phyloP scores from a whole-genome alignment of 2,329 filamentous ascomycete species.

The Botrytis squamosa region DNA sequence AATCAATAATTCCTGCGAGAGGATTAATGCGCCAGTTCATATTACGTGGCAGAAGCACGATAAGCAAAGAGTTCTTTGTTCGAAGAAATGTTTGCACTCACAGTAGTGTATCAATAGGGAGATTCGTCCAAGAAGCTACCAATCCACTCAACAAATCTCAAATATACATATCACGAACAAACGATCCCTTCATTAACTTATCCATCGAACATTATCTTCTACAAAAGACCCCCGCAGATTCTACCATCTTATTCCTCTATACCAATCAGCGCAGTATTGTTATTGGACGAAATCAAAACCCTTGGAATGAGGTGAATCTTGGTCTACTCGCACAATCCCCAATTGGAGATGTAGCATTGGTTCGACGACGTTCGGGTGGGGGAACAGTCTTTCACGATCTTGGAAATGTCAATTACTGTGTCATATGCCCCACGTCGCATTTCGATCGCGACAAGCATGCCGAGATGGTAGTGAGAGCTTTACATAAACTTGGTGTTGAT shows the following conservation, averaged over 20 bases:
- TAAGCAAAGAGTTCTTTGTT: conserved; percentile 5
- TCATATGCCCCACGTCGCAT: conserved; percentile 72
- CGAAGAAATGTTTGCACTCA: neutral
- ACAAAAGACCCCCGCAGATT: conserved; percentile 67
- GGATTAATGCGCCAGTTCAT: neutral
- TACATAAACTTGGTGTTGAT: conserved; percentile 58
- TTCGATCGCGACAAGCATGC: conserved; percentile 89
- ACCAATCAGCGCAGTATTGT: conserved; percentile 84
- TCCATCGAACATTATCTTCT: conserved; percentile 91
- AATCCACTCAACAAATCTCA: conserved; percentile 54
- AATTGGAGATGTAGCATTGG: conserved; percentile 48
- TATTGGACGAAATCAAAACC: conserved; percentile 95
- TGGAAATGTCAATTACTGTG: conserved; percentile 93
- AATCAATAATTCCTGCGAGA: conserved; percentile 10
- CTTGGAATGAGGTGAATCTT: conserved; percentile 89
- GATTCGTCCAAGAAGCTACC: conserved; percentile 29
- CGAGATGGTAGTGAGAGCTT: conserved; percentile 86
- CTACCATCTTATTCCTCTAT: conserved; percentile 82
- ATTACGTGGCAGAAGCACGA: neutral
- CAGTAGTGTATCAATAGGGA: neutral
- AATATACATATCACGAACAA: conserved; percentile 68
- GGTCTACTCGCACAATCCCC: conserved; percentile 47
- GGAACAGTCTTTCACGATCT: conserved; percentile 92
- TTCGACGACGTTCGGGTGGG: conserved; percentile 83
- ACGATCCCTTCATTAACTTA: conserved; percentile 83